These are phyloP conservation scores for Scedosporium dehoogii DNA, from an alignment of 2,329 filamentous ascomycete species.

Conservation along the genomic window DNA sequence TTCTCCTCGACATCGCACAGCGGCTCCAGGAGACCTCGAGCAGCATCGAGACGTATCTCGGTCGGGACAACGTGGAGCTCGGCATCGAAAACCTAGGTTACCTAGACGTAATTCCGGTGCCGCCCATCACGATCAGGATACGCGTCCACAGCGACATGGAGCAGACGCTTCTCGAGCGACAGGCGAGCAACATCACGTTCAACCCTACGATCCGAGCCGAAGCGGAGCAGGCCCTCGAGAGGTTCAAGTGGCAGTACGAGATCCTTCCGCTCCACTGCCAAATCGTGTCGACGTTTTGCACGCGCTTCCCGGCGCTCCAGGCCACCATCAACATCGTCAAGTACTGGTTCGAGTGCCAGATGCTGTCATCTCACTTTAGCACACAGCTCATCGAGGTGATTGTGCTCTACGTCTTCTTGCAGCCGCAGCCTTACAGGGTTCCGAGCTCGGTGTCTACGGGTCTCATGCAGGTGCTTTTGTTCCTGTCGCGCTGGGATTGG, in stretches of 20 bases:
- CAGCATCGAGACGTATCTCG: constrained; percentile 57
- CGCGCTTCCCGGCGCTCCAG: constrained; percentile 69
- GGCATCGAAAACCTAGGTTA: constrained; percentile 69
- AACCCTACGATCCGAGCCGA: constrained; percentile 58
- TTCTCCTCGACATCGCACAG: constrained; percentile 66
- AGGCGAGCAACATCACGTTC: constrained; percentile 61
- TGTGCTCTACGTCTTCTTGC: constrained; percentile 66
- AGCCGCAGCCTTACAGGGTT: constrained; percentile 68
- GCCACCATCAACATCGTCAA: constrained; percentile 77
- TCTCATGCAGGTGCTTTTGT: constrained; percentile 69
- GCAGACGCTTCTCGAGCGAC: constrained; percentile 67
- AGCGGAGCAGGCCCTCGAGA: constrained; percentile 57
- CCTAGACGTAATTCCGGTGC: constrained; percentile 70
- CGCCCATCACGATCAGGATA: constrained; percentile 66
- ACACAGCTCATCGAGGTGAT: constrained; percentile 81
- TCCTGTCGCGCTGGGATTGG: constrained; percentile 90
- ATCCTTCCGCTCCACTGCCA: constrained; percentile 72
- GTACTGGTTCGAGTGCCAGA: constrained; percentile 79
- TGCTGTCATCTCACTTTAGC: constrained; percentile 64
- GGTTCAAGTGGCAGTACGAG: constrained; percentile 61
- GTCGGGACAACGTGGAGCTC: constrained; percentile 65
- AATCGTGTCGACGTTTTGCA: constrained; percentile 69
- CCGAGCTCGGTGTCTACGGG: constrained; percentile 71
- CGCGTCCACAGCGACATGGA: constrained; percentile 87
- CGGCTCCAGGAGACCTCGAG: constrained; percentile 54